These are phyloP conservation scores for Paraphaeosphaeria sporulosa DNA, from an alignment of 2,329 filamentous ascomycete species.

Conservation along the genomic window DNA sequence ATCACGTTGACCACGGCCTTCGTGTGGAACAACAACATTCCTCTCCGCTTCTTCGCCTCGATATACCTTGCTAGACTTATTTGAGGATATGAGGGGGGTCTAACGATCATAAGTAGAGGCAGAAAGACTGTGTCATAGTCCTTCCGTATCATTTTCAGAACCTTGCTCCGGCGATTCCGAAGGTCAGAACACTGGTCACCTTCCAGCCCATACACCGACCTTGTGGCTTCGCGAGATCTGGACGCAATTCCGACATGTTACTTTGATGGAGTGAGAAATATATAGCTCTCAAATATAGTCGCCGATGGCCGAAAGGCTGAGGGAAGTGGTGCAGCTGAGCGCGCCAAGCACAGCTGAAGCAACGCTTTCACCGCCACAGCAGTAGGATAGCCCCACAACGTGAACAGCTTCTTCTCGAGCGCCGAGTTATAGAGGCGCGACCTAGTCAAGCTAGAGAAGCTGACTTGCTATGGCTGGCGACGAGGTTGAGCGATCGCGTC, in stretches of 20 bases:
- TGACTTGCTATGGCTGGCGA: neutral
- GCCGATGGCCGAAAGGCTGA: neutral
- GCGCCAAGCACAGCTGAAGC: neutral
- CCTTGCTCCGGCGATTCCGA: no score
- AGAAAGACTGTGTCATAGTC: no score
- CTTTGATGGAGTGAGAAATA: no score
- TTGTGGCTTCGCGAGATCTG: neutral
- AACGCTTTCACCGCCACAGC: conserved; percentile 1
- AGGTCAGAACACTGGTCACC: neutral
- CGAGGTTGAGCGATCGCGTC: neutral
- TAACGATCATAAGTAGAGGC: no score
- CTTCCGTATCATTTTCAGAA: no score
- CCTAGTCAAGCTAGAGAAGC: neutral
- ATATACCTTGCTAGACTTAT: no score
- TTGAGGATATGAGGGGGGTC: no score
- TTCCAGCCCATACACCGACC: neutral
- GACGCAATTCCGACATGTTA: no score
- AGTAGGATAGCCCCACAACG: neutral
- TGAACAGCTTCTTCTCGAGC: neutral
- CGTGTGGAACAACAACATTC: no score
- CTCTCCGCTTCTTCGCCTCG: no score
- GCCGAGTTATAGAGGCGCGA: neutral
- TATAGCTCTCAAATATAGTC: neutral
- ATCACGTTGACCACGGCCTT: no score
- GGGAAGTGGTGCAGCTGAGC: neutral